Conservation (phyloP, 257 asterid genomes). For the Fraxinus anomala region DNA sequence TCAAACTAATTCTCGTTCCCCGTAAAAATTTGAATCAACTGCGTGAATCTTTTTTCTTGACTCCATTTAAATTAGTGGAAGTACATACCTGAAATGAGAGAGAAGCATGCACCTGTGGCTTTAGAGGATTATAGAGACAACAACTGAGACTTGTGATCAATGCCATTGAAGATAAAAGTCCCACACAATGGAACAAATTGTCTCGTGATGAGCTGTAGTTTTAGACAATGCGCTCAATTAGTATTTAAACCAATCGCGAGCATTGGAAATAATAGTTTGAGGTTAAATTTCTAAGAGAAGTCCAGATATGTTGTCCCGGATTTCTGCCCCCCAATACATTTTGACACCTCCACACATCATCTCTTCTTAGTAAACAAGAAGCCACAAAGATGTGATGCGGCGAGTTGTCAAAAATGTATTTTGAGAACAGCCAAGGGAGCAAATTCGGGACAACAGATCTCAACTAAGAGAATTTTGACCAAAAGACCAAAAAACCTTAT, state of each 20-base stretch:
- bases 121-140: conserved; percentile 45
- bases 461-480: neutral
- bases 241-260: conserved; percentile 8
- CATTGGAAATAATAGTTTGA: neutral
- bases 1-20: neutral
- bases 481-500: neutral
- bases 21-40: neutral
- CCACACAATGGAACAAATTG: conserved; percentile 92
- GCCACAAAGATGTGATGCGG: neutral
- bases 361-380: neutral
- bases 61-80: conserved; percentile 1
- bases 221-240: conserved; percentile 21
- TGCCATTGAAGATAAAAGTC: conserved; percentile 87
- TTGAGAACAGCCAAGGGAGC: neutral
- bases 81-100: neutral
- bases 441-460: neutral
- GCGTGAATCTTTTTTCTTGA: neutral
- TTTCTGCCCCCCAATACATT: neutral
- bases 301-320: neutral
- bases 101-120: conserved; percentile 24
- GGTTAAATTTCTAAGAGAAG: neutral
- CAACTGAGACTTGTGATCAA: conserved; percentile 89
- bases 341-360: neutral
- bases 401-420: neutral
- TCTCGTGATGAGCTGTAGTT: conserved; percentile 79